phyloP scores from a whole-genome alignment of 2,329 filamentous ascomycete species.

The Corniculantispora saksenae region DNA sequence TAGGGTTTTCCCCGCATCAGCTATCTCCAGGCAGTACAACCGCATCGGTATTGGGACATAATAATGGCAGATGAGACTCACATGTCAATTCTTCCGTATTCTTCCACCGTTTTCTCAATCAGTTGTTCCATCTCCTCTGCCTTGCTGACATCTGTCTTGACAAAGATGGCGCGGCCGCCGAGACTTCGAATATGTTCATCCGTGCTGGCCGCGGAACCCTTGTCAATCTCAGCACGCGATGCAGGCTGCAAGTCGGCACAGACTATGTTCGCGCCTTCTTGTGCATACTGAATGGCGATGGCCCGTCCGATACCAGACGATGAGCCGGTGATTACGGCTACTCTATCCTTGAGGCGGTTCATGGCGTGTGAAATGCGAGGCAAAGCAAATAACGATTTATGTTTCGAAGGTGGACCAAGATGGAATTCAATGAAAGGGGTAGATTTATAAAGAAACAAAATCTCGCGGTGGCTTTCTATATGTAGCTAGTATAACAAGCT shows the following conservation, averaged over 20 bases:
- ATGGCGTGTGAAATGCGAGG: background rate
- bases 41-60: no score
- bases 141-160: slow-evolving; percentile 44
- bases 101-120: slow-evolving; percentile 35
- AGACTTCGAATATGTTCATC: slow-evolving; percentile 39
- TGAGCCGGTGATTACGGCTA: slow-evolving; percentile 44
- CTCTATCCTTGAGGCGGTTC: slow-evolving; percentile 11
- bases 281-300: slow-evolving; percentile 43
- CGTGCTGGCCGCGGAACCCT: slow-evolving; percentile 31
- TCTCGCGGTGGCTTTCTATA: no score
- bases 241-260: slow-evolving; percentile 39
- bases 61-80: no score
- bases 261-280: slow-evolving; percentile 43
- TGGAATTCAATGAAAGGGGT: no score
- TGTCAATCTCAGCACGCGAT: no score
- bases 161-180: slow-evolving; percentile 42
- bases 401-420: no score
- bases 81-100: slow-evolving; percentile 37
- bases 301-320: slow-evolving; percentile 48
- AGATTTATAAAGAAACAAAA: no score
- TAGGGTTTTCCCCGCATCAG: no score
- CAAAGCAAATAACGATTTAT: background rate
- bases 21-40: no score
- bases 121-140: slow-evolving; percentile 37
- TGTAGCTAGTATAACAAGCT: no score